phyloP scores from a whole-genome alignment of 306 rosid species.

The Dryas alaskensis region DNA sequence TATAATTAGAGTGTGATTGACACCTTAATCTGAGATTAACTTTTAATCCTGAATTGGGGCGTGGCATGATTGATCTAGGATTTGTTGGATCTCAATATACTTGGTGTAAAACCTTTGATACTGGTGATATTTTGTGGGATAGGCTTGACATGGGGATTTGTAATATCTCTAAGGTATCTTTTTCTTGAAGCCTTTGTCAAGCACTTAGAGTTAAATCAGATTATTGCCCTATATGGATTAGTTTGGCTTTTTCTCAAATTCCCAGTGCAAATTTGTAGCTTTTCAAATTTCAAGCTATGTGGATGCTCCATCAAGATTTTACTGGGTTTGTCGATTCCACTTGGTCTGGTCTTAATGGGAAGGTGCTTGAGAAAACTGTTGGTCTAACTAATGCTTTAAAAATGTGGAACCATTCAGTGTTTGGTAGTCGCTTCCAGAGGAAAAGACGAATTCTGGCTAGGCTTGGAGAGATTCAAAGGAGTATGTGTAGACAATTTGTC shows the following conservation, averaged over 20 bases:
- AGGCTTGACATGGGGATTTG: neutral
- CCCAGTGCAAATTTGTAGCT: neutral
- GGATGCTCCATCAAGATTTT: neutral
- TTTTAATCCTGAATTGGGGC: too few species aligned
- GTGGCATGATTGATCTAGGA: neutral
- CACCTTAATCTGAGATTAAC: too few species aligned
- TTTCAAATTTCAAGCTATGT: neutral
- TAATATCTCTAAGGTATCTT: neutral
- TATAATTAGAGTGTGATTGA: too few species aligned
- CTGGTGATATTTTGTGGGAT: neutral
- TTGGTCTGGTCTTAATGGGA: neutral
- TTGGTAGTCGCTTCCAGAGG: neutral
- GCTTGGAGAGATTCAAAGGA: neutral
- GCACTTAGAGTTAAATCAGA: neutral
- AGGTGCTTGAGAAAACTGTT: neutral
- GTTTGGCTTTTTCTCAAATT: neutral
- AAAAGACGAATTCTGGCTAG: neutral
- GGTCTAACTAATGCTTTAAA: neutral
- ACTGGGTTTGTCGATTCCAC: neutral
- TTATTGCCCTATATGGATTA: neutral
- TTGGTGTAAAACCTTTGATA: neutral
- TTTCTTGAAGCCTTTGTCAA: neutral
- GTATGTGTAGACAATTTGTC: fast-evolving
- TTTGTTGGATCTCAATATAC: neutral
- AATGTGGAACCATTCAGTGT: neutral